These are phyloP conservation scores for Lasiosphaeria miniovina DNA, from an alignment of 495 filamentous ascomycete genomes.

Conservation along the genomic window DNA sequence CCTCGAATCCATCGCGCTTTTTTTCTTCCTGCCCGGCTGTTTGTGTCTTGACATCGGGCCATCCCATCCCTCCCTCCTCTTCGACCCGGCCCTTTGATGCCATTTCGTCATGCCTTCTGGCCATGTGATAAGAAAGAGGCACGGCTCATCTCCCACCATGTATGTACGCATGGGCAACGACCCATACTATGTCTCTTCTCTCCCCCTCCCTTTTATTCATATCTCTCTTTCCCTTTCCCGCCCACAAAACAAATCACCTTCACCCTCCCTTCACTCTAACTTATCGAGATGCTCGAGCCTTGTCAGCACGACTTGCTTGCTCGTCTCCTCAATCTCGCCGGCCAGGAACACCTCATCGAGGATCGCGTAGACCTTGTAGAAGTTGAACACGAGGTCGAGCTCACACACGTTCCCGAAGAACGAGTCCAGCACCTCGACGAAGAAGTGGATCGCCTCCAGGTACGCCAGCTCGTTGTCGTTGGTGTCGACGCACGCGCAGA, in stretches of 20 bases:
- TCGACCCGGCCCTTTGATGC: not conserved
- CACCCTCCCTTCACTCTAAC: slow-evolving; percentile 60
- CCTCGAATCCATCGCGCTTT: too few relatives aligned
- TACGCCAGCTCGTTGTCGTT: slow-evolving; percentile 98
- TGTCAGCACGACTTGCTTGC: slow-evolving; percentile 95
- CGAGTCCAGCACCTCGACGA: slow-evolving; percentile 95
- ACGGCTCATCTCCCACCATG: too few relatives aligned
- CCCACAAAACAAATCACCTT: not conserved
- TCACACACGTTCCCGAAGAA: slow-evolving; percentile 99
- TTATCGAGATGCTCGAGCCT: slow-evolving; percentile 95
- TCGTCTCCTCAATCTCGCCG: slow-evolving; percentile 97
- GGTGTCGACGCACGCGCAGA: slow-evolving; percentile 97
- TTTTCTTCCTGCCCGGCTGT: too few relatives aligned
- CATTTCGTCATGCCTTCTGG: not conserved
- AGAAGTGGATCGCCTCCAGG: slow-evolving; percentile 97
- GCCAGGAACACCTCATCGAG: slow-evolving; percentile 94
- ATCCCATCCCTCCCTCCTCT: too few relatives aligned
- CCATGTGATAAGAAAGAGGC: not conserved
- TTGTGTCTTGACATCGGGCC: too few relatives aligned
- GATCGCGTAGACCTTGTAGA: slow-evolving; percentile 99
- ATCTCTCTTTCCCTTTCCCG: not conserved
- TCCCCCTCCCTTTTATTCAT: too few relatives aligned
- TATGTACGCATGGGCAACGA: too few relatives aligned
- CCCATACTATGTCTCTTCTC: too few relatives aligned
- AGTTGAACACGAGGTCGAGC: slow-evolving; percentile 99